Conservation (phyloP, 1,284 basidiomycete species). For the Taiwanofungus camphoratus region DNA sequence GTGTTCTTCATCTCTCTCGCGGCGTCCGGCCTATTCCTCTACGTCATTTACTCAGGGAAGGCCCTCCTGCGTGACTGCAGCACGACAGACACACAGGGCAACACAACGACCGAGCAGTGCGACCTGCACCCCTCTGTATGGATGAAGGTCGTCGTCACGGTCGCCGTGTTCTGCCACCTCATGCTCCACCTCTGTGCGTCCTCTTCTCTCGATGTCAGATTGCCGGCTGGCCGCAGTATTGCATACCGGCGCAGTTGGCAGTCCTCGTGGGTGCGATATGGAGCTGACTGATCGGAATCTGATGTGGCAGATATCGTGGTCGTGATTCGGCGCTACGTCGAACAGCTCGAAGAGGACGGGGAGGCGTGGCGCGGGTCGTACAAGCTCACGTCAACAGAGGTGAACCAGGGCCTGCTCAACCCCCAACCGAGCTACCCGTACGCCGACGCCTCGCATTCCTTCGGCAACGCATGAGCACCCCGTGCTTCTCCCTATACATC, state of each 20-base stretch:
- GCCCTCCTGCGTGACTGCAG: constrained; percentile 18
- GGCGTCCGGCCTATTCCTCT: constrained; percentile 38
- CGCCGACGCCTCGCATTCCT: constrained; percentile 22
- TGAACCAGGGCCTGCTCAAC: constrained; percentile 26
- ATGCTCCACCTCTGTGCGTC: constrained; percentile 46
- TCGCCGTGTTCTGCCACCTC: constrained; percentile 33
- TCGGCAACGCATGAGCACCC: constrained; percentile 16
- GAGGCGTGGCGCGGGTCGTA: constrained; percentile 19
- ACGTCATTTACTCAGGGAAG: constrained; percentile 21
- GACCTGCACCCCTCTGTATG: constrained; percentile 17
- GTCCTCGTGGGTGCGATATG: too few species aligned
- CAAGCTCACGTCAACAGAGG: constrained; percentile 21
- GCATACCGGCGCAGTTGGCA: too few species aligned
- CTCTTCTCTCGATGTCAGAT: too few species aligned
- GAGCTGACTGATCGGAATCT: not conserved
- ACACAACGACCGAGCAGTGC: constrained; percentile 14
- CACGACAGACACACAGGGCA: constrained; percentile 18
- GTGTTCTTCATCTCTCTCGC: constrained; percentile 42
- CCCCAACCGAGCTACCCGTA: constrained; percentile 24
- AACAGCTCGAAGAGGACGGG: constrained; percentile 28
- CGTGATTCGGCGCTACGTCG: constrained; percentile 26
- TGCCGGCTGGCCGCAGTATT: too few species aligned
- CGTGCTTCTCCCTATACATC: not conserved
- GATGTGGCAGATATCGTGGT: constrained; percentile 24
- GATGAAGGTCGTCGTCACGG: constrained; percentile 24